Percentiles rank a stretch among this genome's conserved stretches.
Conservation (phyloP, 345 rosid species). For the Brassica juncea region DNA sequence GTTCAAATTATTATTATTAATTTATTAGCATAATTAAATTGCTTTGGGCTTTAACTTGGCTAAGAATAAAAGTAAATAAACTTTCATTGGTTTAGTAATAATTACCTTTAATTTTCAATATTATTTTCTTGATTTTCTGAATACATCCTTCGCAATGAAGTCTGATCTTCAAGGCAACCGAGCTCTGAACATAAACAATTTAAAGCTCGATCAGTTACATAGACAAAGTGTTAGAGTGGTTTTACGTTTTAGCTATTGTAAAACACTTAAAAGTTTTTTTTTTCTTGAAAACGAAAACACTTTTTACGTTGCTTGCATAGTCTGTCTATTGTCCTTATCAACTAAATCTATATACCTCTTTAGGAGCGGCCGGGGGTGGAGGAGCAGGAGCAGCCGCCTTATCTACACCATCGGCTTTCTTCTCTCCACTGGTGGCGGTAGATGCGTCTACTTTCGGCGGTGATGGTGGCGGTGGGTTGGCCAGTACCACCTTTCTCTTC, state of each 20-base stretch:
- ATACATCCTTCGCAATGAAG: constrained; percentile 76
- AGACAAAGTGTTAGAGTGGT: not conserved
- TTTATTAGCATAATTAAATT: constrained; percentile 15
- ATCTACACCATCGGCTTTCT: constrained; percentile 42
- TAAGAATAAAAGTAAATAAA: not conserved
- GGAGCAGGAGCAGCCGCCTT: constrained; percentile 39
- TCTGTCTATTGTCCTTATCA: constrained; percentile 2
- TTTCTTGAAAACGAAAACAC: not conserved
- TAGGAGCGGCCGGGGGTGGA: constrained; percentile 37
- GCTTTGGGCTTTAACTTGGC: not conserved
- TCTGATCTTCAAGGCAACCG: constrained; percentile 55
- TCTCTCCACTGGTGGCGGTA: constrained; percentile 32
- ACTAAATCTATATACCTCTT: constrained; percentile 23
- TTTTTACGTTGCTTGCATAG: not conserved
- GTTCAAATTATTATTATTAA: not conserved
- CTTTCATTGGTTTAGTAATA: not conserved
- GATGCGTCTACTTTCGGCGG: constrained; percentile 40
- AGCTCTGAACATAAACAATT: constrained; percentile 43
- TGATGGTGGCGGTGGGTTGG: constrained; percentile 49
- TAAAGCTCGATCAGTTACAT: constrained; percentile 10
- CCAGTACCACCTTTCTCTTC: constrained; percentile 54
- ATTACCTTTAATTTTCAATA: constrained; percentile 50
- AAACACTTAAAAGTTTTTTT: not conserved
- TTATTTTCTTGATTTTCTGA: constrained; percentile 51
- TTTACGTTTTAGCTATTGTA: constrained; percentile 12